Base-by-base conservation (phyloP, 345 rosid genomes). In the Ceriops zippeliana region DNA sequence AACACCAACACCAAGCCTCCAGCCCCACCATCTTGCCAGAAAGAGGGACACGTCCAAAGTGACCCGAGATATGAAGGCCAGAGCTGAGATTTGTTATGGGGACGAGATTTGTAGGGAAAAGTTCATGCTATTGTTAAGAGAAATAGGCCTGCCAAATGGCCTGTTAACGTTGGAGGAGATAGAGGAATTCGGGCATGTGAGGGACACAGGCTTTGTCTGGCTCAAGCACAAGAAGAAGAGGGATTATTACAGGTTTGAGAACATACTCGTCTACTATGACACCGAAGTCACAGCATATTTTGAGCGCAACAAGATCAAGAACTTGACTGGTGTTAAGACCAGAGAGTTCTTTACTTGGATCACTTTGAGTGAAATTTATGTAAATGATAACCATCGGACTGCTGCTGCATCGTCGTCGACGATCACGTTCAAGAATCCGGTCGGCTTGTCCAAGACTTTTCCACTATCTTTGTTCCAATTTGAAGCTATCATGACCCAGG, bases 301-400 rank as follows among this genome's bases (percentile, higher is more conserved):
- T 27, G 68, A 75, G 66, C 67, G 17, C 21, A 75, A 70, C 30
- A 75, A 62, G 75, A 70, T 75, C 63, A 75, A 61, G 75, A 75
- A 70, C 20, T 52, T 75, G 71, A 75, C 79, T n/a, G 79, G 79
- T 37, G 79, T 75, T 32, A 75, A 70, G 68, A 75, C 71, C 26
- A 75, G 66, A 49, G 79, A 75, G 58, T 75, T 75, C 68, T 56
- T 75, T 64, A 58, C 70, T 61, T 75, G 79, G 79, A 70, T 75
- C 35, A 52, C 71, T 27, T 53, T 70, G 52, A 70, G 71, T 24
- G 79, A 75, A 34, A 66, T 75, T 46, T 20, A 32, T 42, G 68
- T 75, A 38, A 61, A 24, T 11, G 16, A 26, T 16, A 64, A 37
- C 17, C 49, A 3, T 13, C 49, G 49, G 17, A 3, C 17, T 11